Evolutionary conservation across 306 rosid genomes (phyloP).

Genomic region (Hippophae rhamnoides): DNA sequence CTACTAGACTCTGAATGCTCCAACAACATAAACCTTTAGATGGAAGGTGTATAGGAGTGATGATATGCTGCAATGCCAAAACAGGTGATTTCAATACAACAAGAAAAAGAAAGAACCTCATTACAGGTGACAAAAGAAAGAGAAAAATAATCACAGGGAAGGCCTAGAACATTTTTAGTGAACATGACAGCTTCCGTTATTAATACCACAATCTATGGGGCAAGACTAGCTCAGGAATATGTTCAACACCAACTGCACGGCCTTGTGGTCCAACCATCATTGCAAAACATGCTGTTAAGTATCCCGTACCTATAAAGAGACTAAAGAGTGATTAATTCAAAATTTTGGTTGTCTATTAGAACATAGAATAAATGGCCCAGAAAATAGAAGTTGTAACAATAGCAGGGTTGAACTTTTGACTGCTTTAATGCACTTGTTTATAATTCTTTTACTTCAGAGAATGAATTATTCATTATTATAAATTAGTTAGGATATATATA

Average conservation of each 20-base stretch:
- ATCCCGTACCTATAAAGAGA: constrained; percentile 67
- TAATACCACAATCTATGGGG: constrained; percentile 77
- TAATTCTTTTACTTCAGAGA: too few relatives aligned
- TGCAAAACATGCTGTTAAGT: constrained; percentile 87
- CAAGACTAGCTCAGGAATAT: constrained; percentile 82
- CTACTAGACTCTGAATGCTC: background rate
- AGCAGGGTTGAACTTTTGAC: too few relatives aligned
- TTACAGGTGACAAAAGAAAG: constrained; percentile 4
- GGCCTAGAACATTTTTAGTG: background rate
- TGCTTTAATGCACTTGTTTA: too few relatives aligned
- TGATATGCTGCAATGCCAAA: constrained; percentile 69
- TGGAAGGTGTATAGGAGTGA: constrained; percentile 36
- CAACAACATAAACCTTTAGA: constrained; percentile 48
- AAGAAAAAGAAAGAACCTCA: constrained; percentile 5
- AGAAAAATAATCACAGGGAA: background rate
- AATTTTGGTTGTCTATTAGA: too few relatives aligned
- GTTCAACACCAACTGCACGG: constrained; percentile 73
- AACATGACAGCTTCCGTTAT: constrained; percentile 14
- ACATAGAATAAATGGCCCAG: too few relatives aligned
- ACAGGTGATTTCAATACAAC: constrained; percentile 64
- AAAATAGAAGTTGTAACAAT: too few relatives aligned
- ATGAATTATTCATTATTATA: too few relatives aligned
- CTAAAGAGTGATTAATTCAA: constrained; percentile 2
- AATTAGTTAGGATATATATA: too few relatives aligned
- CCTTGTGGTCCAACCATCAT: constrained; percentile 89